Base-by-base conservation (phyloP, 441 rosid species). In the Brassica balearica region DNA sequence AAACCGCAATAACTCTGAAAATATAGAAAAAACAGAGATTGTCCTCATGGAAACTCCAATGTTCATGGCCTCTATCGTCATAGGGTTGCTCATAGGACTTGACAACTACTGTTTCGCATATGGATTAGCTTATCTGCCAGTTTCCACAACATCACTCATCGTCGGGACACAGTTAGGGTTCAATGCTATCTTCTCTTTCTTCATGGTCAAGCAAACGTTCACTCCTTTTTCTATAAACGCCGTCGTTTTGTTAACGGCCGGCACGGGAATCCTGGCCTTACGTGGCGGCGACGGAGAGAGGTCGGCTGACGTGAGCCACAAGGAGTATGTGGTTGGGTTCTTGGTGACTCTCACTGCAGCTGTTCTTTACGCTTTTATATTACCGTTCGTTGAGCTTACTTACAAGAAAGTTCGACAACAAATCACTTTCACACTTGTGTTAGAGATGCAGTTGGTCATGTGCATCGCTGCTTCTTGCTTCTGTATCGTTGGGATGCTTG, bases 371-470 rank as follows among this genome's bases (percentile, higher is more conserved):
- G 94, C 94, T 41, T 85, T 88, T 32, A 79, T 87, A 14, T 83
- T 91, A 14, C 92, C 94, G 1, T 72, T 83, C 32, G 78, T 90
- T 19, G 94, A 90, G 85, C 77, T 90, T 15, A 85, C 87, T 27
- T 91, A 88, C 85, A 90, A 83, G 82, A 91, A 88, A 78, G 90
- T 88, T 56, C 82, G 82, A 72, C 90, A 86, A 84, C 71, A 69
- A 5, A 74, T 89, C 8, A 87, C 84, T 9, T 89, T 82, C 72
- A 32, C 90, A 58, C 76, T 91, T 68, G 94, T 91, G 5, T 65
- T 91, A 67, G 96, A 91, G 87, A 78, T 86, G 67, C 94, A 91
- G 80, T 53, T 87, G 79, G 86, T 90, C 10, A 72, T 88, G 82
- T 84, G 87, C n/a, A 3, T 91, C 11, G 81, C 89, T 14, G 94